Percentiles rank a stretch among this genome's conserved stretches.
Conservation (phyloP, 768 basidiomycete genomes). For the Termitomyces sp. region DNA sequence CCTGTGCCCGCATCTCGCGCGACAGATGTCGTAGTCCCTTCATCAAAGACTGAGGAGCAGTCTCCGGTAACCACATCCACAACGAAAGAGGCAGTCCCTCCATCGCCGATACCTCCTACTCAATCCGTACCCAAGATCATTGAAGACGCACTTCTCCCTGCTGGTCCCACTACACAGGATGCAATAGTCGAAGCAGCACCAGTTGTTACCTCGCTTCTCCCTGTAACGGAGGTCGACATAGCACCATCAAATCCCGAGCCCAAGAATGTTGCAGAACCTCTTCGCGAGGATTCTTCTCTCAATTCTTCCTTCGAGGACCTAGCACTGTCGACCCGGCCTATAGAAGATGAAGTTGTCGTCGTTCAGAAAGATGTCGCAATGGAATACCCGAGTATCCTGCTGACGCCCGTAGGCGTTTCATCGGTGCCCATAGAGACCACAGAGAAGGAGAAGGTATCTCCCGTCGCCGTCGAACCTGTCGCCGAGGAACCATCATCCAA, state of each 20-base stretch:
- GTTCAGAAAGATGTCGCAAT: neutral
- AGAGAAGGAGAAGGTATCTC: neutral
- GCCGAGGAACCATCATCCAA: neutral
- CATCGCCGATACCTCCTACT: neutral
- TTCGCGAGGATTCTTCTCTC: slow-evolving; percentile 4
- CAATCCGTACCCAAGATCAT: neutral
- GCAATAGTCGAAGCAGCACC: neutral
- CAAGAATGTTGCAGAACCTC: neutral
- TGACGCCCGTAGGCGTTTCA: neutral
- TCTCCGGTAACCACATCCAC: neutral
- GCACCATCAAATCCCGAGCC: neutral
- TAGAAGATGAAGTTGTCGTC: neutral
- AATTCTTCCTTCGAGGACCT: slow-evolving; percentile 10
- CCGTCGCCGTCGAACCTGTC: neutral
- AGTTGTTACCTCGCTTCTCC: neutral
- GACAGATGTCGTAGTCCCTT: neutral
- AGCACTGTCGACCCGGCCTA: neutral
- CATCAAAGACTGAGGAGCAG: neutral
- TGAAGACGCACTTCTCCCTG: neutral
- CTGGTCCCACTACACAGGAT: neutral
- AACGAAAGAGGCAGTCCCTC: neutral
- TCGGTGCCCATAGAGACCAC: neutral
- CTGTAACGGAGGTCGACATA: neutral
- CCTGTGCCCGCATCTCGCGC: neutral
- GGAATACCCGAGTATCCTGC: neutral